phyloP scores from a whole-genome alignment of 371 early-diverging fungal species.

The Parasitella parasitica region DNA sequence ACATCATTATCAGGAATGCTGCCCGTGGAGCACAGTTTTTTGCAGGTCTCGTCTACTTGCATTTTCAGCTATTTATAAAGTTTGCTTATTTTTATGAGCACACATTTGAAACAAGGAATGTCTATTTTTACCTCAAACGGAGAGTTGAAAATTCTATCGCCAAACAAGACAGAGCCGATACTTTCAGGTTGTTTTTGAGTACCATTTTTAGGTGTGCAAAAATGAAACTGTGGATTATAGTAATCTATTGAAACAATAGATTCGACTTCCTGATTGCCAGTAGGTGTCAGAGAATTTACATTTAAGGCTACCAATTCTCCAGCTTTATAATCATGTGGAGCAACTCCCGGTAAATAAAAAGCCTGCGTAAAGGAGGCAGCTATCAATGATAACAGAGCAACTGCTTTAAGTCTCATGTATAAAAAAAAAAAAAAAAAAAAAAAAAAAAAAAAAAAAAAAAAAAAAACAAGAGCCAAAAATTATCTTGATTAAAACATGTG shows the following conservation, averaged over 20 bases:
- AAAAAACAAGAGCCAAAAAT: no score
- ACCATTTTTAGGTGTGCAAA: conserved; percentile 74
- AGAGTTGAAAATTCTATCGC: conserved; percentile 90
- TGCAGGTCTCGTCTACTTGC: conserved; percentile 51
- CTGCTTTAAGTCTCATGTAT: not conserved
- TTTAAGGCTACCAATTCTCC: conserved; percentile 70
- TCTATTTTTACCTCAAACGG: conserved; percentile 65
- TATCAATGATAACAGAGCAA: not conserved
- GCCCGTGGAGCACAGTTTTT: conserved; percentile 60
- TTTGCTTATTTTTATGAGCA: not conserved
- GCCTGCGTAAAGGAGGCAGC: conserved; percentile 18
- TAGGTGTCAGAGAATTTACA: conserved; percentile 88
- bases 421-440: not conserved
- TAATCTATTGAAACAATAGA: conserved; percentile 88
- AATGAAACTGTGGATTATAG: conserved; percentile 81
- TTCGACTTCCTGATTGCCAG: conserved; percentile 52
- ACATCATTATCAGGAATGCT: conserved; percentile 71
- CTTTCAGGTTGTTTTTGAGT: conserved; percentile 73
- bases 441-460: not conserved
- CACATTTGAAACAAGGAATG: not conserved
- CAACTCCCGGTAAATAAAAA: conserved; percentile 94
- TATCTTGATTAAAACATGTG: no score
- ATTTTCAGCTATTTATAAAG: conserved; percentile 17
- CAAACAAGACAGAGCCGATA: conserved; percentile 91
- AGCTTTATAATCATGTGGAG: conserved; percentile 78